Conservation (phyloP, 1,284 basidiomycete species). For the Meira nashicola region DNA sequence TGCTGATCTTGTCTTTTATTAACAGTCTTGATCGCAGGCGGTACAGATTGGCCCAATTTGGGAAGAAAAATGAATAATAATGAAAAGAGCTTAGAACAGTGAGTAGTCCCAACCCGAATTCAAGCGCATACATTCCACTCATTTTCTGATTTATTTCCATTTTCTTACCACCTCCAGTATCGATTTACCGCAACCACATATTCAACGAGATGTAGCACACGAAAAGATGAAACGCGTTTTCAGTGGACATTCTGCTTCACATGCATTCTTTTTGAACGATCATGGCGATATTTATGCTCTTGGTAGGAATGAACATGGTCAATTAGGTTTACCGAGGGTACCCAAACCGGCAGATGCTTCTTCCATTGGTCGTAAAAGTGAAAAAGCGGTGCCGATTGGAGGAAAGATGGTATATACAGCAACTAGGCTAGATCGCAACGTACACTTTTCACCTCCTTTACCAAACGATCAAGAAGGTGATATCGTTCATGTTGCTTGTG, state of each 20-base stretch:
- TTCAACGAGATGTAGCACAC: conserved; percentile 78
- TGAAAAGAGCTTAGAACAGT: conserved; percentile 3
- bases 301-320: conserved; percentile 65
- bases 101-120: background rate
- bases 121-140: background rate
- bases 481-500: conserved; percentile 77
- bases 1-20: conserved; percentile 7
- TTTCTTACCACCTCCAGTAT: conserved; percentile 56
- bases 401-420: conserved; percentile 61
- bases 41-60: conserved; percentile 67
- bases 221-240: conserved; percentile 54
- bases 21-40: conserved; percentile 72
- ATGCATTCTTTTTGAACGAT: conserved; percentile 47
- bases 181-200: conserved; percentile 77
- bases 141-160: background rate
- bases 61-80: conserved; percentile 44
- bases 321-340: conserved; percentile 46
- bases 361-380: background rate
- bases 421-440: conserved; percentile 53
- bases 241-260: conserved; percentile 35
- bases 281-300: conserved; percentile 78
- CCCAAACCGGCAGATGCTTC: conserved; percentile 1
- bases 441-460: conserved; percentile 54
- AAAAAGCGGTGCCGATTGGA: conserved; percentile 14
- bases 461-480: conserved; percentile 62